Conservation (phyloP, 179 eudicot genomes). For the Beta lomatogona region DNA sequence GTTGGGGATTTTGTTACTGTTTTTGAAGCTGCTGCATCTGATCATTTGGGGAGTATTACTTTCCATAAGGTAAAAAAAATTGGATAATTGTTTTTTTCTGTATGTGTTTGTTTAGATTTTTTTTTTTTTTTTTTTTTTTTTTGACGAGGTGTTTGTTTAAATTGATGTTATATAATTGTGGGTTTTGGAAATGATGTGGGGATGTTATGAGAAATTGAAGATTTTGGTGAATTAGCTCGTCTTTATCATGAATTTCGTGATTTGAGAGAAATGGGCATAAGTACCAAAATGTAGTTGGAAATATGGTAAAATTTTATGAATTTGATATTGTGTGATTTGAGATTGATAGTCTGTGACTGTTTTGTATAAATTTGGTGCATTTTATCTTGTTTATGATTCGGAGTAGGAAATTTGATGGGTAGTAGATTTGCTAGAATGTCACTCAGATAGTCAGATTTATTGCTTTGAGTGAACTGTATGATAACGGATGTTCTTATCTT, state of each 20-base stretch:
- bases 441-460: not conserved
- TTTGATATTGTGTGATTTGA: not conserved
- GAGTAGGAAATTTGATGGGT: not conserved
- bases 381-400: not conserved
- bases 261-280: too few species aligned
- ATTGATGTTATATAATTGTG: not conserved
- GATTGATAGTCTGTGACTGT: not conserved
- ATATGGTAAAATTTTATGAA: not conserved
- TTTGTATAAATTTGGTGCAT: not conserved
- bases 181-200: not conserved
- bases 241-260: not conserved
- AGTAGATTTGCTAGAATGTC: not conserved
- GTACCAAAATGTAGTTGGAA: not conserved
- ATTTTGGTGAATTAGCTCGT: not conserved
- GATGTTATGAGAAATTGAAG: not conserved
- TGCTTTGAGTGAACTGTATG: not conserved
- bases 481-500: not conserved
- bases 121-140: too few species aligned
- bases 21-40: constrained; percentile 91
- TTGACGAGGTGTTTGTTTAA: not conserved
- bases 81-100: not conserved
- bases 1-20: constrained; percentile 69
- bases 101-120: not conserved
- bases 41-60: constrained; percentile 71
- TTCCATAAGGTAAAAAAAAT: constrained; percentile 68